Evolutionary conservation across 1,139 yeast species (phyloP), one percentile per base, ranked within the genome.

Genomic region (Taphrina deformans): DNA sequence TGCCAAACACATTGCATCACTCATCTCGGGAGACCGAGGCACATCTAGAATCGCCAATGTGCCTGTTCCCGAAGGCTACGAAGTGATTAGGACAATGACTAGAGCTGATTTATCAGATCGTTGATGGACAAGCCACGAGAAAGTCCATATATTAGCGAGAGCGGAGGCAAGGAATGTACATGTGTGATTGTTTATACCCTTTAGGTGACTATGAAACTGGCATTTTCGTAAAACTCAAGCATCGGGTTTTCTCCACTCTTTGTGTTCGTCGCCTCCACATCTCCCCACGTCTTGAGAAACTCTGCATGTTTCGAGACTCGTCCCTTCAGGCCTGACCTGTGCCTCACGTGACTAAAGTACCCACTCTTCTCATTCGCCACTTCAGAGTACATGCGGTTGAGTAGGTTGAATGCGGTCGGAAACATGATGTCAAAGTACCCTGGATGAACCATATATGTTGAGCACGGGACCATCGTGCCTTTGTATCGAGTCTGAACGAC

Each of bases 371-470:
- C 50, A 31, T 55, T 45, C 14, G 55, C 61, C 6, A 88, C 83
- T 68, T 83, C 83, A 31, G 79, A 78, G 72, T 90, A 90, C 68
- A 89, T 69, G 65, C 84, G 86, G 55, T 84, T 80, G 2, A 87
- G 84, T 16, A 85, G 75, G 7, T 78, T 78, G 74, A 90, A 90
- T 72, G 89, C 88, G 0, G 96, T 89, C 5, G 96, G 89, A 73
- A 89, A 89, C 86, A 89, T 84, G 61, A 90, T 89, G 74, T 89
- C 96, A 73, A 89, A 89, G 71, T 82, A 87, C 0, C 96, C 96
- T 73, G 88, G 96, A 29, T 67, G 59, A 12, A 84, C 88, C 93
- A 89, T 86, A 73, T 86, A 89, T 0, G 93, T 85, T 40, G 85
- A 79, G 0, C 85, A 83, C 56, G 89, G 88, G 2, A 88, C 82